phyloP scores from a whole-genome alignment of 169 alveolate species.

The Plasmodium yoelii region DNA sequence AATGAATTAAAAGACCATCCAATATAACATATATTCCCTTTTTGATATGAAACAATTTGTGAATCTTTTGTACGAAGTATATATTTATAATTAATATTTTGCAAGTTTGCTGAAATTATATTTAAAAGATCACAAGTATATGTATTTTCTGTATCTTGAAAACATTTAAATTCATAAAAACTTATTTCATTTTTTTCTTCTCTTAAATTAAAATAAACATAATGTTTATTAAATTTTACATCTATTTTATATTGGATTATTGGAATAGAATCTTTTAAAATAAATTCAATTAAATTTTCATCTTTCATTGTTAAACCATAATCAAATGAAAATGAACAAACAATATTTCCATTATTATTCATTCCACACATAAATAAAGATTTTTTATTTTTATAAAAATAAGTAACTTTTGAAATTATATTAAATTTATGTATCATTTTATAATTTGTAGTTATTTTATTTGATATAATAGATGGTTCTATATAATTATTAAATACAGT shows the following conservation, averaged over 20 bases:
- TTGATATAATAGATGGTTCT: slow-evolving; percentile 3
- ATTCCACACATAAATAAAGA: slow-evolving; percentile 32
- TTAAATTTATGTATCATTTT: slow-evolving; percentile 16
- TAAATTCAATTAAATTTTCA: slow-evolving; percentile 22
- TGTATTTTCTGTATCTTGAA: not conserved
- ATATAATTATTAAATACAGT: slow-evolving; percentile 47
- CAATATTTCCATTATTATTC: slow-evolving; percentile 21
- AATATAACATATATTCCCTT: slow-evolving; percentile 25
- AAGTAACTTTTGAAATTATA: slow-evolving; percentile 12
- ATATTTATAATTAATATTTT: slow-evolving; percentile 17
- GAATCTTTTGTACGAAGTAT: slow-evolving; percentile 6
- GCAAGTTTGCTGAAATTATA: not conserved
- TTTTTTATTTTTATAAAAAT: slow-evolving; percentile 27
- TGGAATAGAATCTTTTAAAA: slow-evolving; percentile 27
- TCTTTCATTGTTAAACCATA: slow-evolving; percentile 51
- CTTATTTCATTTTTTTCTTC: slow-evolving; percentile 30
- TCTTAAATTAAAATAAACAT: slow-evolving; percentile 26
- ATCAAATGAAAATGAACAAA: slow-evolving; percentile 51
- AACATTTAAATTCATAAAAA: slow-evolving; percentile 38
- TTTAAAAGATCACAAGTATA: slow-evolving; percentile 33
- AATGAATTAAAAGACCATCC: slow-evolving; percentile 42
- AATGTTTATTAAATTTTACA: slow-evolving; percentile 5
- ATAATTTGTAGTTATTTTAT: slow-evolving; percentile 26
- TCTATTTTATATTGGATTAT: slow-evolving; percentile 18
- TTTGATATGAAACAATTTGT: slow-evolving; percentile 14